Evolutionary conservation across 2,329 filamentous ascomycete genomes (phyloP).

Genomic region (Claviceps humidiphila): DNA sequence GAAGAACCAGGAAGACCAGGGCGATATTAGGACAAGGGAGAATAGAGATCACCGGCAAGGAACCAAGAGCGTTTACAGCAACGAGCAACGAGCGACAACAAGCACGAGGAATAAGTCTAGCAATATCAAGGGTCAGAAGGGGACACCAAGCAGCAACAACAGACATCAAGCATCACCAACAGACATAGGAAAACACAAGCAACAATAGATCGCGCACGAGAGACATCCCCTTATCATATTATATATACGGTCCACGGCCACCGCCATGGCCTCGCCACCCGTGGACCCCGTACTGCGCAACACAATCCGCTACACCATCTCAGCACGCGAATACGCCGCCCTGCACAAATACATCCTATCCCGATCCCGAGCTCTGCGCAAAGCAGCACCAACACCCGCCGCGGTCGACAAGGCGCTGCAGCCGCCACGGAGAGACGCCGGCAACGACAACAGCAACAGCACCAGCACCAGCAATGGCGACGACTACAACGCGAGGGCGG

Average conservation of each 20-base stretch:
- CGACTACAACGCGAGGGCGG: slow-evolving; percentile 56
- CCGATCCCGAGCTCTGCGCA: slow-evolving; percentile 46
- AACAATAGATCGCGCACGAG: too few species aligned
- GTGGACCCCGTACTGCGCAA: slow-evolving; percentile 68
- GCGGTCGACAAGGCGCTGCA: slow-evolving; percentile 32
- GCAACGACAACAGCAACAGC: slow-evolving; percentile 9
- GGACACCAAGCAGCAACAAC: too few species aligned
- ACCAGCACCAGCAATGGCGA: slow-evolving; percentile 26
- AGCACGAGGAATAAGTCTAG: too few species aligned
- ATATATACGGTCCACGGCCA: too few species aligned
- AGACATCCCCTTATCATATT: neutral
- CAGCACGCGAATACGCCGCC: slow-evolving; percentile 70
- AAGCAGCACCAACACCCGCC: slow-evolving; percentile 41
- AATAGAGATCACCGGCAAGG: too few species aligned
- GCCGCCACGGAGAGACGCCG: slow-evolving; percentile 12
- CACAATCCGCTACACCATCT: slow-evolving; percentile 75
- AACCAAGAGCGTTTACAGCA: too few species aligned
- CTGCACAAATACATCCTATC: slow-evolving; percentile 76
- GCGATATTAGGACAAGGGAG: too few species aligned
- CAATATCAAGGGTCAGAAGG: too few species aligned
- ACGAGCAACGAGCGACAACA: too few species aligned
- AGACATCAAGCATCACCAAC: too few species aligned
- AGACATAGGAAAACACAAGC: too few species aligned
- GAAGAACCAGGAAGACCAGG: too few species aligned
- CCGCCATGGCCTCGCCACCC: slow-evolving; percentile 2